These are phyloP conservation scores for Pachysolen tannophilus DNA, from an alignment of 805 yeast genomes.

Conservation along the genomic window DNA sequence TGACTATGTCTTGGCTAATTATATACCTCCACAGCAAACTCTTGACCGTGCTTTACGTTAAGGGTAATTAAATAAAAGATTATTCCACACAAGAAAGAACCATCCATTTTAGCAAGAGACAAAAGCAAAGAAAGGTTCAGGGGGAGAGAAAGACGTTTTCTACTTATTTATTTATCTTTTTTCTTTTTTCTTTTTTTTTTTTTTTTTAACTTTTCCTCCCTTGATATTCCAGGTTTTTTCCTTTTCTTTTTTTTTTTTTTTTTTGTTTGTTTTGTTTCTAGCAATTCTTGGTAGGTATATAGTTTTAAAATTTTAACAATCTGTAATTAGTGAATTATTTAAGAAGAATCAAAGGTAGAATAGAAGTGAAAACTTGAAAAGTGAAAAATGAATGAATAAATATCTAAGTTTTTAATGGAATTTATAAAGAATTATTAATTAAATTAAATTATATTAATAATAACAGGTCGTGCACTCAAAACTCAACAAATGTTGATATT, in stretches of 20 bases:
- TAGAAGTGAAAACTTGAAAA: not conserved
- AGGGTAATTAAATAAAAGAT: no score
- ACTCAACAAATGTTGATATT: no score
- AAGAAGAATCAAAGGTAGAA: slow-evolving; percentile 10
- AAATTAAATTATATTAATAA: no score
- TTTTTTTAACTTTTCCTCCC: no score
- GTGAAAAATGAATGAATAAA: not conserved
- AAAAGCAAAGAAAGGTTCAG: no score
- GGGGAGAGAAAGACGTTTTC: no score
- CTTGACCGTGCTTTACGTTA: slow-evolving; percentile 29
- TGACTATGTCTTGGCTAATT: slow-evolving; percentile 36
- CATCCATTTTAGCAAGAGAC: no score
- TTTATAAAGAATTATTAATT: not conserved
- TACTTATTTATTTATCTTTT: no score
- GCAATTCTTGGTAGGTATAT: not conserved
- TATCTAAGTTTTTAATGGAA: not conserved
- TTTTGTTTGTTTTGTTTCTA: not conserved
- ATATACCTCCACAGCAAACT: slow-evolving; percentile 24
- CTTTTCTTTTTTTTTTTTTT: not conserved
- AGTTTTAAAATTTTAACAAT: not conserved
- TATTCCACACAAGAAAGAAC: no score
- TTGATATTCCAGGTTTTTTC: not conserved
- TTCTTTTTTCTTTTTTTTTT: no score
- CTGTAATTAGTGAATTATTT: not conserved
- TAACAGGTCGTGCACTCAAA: no score